These are phyloP conservation scores for Phytophthora uliginosa DNA, from an alignment of 352 stramenopile species.

Conservation along the genomic window DNA sequence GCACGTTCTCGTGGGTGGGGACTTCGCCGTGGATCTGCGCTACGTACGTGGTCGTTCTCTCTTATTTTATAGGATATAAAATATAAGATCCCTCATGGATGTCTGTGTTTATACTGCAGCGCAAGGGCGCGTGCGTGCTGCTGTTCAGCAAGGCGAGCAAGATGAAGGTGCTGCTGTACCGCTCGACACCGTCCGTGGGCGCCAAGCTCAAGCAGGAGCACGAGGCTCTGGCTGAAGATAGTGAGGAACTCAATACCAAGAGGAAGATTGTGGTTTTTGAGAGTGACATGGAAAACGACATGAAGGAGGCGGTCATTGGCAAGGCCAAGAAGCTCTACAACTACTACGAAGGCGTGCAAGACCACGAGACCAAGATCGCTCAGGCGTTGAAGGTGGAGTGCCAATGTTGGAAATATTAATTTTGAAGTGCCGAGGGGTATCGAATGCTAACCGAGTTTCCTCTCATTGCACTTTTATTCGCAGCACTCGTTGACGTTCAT, in stretches of 20 bases:
- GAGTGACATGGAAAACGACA: slow-evolving; percentile 65
- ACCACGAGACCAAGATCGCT: slow-evolving; percentile 62
- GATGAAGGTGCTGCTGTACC: slow-evolving; percentile 82
- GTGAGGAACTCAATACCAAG: slow-evolving; percentile 25
- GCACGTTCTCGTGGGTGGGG: slow-evolving; percentile 73
- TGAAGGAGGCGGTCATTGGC: slow-evolving; percentile 48
- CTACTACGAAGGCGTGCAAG: slow-evolving; percentile 42
- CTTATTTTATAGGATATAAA: slow-evolving; percentile 9
- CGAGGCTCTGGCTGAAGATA: slow-evolving; percentile 27
- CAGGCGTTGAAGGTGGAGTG: slow-evolving; percentile 63
- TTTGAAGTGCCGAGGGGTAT: slow-evolving; percentile 6
- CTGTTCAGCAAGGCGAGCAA: slow-evolving; percentile 67
- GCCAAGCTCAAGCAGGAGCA: slow-evolving; percentile 46
- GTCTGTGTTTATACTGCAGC: slow-evolving; percentile 38
- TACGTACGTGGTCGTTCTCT: slow-evolving; percentile 55
- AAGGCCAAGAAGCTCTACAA: slow-evolving; percentile 54
- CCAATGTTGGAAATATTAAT: background rate
- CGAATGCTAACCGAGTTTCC: background rate
- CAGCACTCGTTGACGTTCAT: slow-evolving; percentile 68
- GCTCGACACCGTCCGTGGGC: slow-evolving; percentile 56
- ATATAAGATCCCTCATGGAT: background rate
- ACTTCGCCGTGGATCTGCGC: slow-evolving; percentile 83
- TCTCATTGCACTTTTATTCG: no score
- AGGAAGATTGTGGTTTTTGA: slow-evolving; percentile 64
- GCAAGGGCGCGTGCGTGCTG: slow-evolving; percentile 75